Conservation (phyloP, 1,139 yeast species). For the Candida dubliniensis region DNA sequence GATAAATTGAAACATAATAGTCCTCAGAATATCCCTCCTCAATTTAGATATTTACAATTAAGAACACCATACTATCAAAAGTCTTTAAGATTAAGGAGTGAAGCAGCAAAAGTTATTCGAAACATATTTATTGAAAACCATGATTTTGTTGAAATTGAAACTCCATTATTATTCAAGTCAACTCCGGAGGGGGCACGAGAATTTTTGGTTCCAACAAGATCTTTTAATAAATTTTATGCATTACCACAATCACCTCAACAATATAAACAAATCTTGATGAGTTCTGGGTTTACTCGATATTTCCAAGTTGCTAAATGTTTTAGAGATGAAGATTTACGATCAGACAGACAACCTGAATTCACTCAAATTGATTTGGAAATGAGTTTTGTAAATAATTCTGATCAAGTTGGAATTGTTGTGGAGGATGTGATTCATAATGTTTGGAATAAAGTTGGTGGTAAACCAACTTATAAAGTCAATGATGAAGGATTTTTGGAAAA, state of each 20-base stretch:
- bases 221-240: constrained; percentile 68
- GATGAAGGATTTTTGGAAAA: constrained; percentile 24
- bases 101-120: constrained; percentile 58
- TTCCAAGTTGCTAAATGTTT: constrained; percentile 93
- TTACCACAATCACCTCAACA: constrained; percentile 98
- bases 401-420: constrained; percentile 64
- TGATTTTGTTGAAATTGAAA: constrained; percentile 80
- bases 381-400: constrained; percentile 72
- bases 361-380: constrained; percentile 94
- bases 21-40: constrained; percentile 66
- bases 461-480: constrained; percentile 38
- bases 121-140: constrained; percentile 41
- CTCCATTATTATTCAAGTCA: constrained; percentile 89
- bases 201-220: constrained; percentile 87
- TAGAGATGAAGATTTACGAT: constrained; percentile 91
- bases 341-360: constrained; percentile 96
- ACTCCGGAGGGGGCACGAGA: constrained; percentile 99
- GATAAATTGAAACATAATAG: constrained; percentile 53
- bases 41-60: constrained; percentile 77
- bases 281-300: constrained; percentile 84
- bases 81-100: constrained; percentile 60
- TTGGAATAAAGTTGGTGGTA: constrained; percentile 52
- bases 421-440: constrained; percentile 55
- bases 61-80: constrained; percentile 62
- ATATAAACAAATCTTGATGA: constrained; percentile 90